Base-by-base conservation (phyloP, 202 grass and related monocot species). In the Panicum hallii region DNA sequence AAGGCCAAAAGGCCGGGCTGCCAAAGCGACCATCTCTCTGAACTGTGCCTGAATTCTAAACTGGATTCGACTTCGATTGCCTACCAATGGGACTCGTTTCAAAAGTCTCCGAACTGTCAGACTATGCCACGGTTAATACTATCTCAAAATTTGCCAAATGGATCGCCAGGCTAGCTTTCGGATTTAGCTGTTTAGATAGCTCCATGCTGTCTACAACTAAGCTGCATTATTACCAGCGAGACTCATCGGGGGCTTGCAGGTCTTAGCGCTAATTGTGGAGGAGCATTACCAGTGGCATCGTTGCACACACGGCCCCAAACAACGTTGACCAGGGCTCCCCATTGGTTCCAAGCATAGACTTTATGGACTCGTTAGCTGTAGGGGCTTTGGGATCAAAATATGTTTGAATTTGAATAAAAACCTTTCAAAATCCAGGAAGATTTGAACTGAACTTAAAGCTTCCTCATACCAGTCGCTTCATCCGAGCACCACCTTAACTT, bases 201-300 rank as follows among this genome's bases (percentile, higher is more conserved):
- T 67, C 15, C 78, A 32, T 77, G 70, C 83, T 90, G 88, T 83
- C 38, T 66, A 90, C 88, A 90, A 86, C 83, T 77, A 86, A 43
- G 65, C 52, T 47, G 67, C 72, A 74, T 86, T 86, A 73, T 86
- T 78, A 75, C 55, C 41, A 47, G 2, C 15, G 48, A 54, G 47
- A 8, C 26, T 53, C 15, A 20, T 52, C 70, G 12, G 10, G 22
- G 38, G 28, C 60, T 72, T 47, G 36, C 23, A 28, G 62, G 50
- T 28, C 70, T 47, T 9, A 16, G 9, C 52, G 71, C 61, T 89
- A 82, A 82, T 85, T 72, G 77, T 81, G 78, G 72, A 46, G 54
- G 78, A 4, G 28, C 78, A 90, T 34, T 72, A 83, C 67, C 16
- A 63, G 49, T 65, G 40, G 28, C 70, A 53, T 43, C 66, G 54